Evolutionary conservation across 176 grass and related monocot species (phyloP), one percentile per base, ranked within the genome.

Genomic region (Aegilops bicornis): DNA sequence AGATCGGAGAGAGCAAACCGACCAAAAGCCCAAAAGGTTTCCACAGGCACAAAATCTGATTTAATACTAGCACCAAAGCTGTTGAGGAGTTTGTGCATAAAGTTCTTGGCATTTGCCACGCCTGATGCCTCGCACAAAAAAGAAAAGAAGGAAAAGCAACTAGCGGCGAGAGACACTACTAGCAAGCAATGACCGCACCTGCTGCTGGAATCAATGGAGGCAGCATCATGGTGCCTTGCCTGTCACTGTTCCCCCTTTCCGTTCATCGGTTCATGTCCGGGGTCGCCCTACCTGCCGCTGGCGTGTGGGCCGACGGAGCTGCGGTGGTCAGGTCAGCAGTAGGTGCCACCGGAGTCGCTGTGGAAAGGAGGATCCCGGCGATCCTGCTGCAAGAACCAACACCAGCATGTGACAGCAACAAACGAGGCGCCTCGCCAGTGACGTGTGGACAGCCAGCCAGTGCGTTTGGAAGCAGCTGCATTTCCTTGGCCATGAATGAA

Each of bases 201-300:
- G 19, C 54, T 85, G 89, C 82, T 63, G 86, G 82, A 81, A 88
- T 88, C 58, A 69, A 61, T 23, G 39, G 81, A 19, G 69, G 82
- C 86, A 81, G 16, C 70, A 88, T 85, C 77, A 91, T 88, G 37
- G 62, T 56, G 86, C n/a, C 48, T 40, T 37, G 30, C 80, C 35
- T 61, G 75, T 62, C 85, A 39, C 68, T 80, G 85, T 66, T 83
- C 58, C 24, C 65, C 37, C 58, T 36, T 69, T 63, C 45, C 10
- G 67, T 52, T 84, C 60, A 29, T 66, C 56, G 35, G 35, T 36
- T 36, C 35, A 36, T 36, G 35, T 36, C 35, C 35, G 35, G 35
- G 35, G 35, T 36, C 15, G 31, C 31, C n/a, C 37, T 14, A 36
- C 76, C 67, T 2, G 64, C 3, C 6, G 8, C 59, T 61, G 89